Evolutionary conservation across 768 basidiomycete genomes (phyloP), one percentile per base, ranked within the genome.

Genomic region (Mycena galopus): DNA sequence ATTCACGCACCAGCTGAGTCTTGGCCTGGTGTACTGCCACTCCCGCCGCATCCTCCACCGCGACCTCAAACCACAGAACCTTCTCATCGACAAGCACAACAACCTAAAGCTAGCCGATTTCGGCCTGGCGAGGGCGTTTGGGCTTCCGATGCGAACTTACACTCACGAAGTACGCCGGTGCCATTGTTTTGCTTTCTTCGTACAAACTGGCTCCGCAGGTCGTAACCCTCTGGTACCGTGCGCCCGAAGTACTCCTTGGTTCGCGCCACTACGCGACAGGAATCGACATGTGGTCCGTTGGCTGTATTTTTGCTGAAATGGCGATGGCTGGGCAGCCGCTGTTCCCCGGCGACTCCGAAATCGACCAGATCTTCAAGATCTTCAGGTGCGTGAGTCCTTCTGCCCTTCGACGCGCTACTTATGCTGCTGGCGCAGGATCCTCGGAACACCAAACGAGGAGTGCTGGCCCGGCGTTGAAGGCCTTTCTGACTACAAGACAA

Each of bases 201-300:
- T 59, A 63, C 21, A 35, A 39, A 37, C 39, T n/a, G 17, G 58
- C 21, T 69, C 30, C 14, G 5, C 79, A 99, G 97, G 98, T 99
- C 58, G 98, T 99, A 25, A 99, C 98, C 12, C 88, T 99, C 44
- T 99, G 98, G 98, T 99, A 99, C 81, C 95, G 98, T 59, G 96
- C 97, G 6, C 98, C 98, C 4, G 98, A 99, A 81, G 97, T 99
- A 60, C 86, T 99, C 23, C 92, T 99, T 2, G 97, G 97, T 33
- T 94, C 95, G 6, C 92, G 97, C 51, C 96, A 99, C 81, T 99
- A 99, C 84, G 93, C 96, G 19, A 99, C 98, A 2, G 95, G 96
- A 3, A 94, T 99, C 78, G 98, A 99, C 84, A 98, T 99, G 96
- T 99, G 98, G 98, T 97, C 96, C n/a, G 97, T 99, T 25, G 98